These are phyloP conservation scores for Sporothrix schenckii DNA, from an alignment of 2,329 filamentous ascomycete genomes.

Conservation along the genomic window DNA sequence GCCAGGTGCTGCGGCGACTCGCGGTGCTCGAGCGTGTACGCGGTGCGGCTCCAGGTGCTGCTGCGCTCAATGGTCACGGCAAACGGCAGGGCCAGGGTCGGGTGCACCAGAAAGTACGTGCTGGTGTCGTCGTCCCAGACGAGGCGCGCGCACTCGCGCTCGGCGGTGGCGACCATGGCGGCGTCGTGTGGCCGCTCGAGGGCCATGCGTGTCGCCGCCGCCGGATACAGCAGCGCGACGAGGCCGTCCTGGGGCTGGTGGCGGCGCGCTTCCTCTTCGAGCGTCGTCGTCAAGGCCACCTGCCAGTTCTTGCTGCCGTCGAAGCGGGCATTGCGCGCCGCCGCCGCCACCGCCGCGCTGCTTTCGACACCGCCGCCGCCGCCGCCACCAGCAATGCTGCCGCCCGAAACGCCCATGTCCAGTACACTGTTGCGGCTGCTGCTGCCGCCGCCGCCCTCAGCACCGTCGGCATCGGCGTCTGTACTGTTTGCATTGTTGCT, in stretches of 20 bases:
- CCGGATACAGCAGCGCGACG: constrained; percentile 69
- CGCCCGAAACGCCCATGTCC: constrained; percentile 17
- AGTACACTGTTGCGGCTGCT: constrained; percentile 39
- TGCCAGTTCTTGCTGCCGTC: constrained; percentile 56
- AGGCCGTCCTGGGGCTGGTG: constrained; percentile 63
- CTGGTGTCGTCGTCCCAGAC: constrained; percentile 69
- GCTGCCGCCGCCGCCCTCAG: constrained; percentile 34
- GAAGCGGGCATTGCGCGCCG: constrained; percentile 42
- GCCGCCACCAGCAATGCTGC: constrained; percentile 33
- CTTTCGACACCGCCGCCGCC: constrained; percentile 30
- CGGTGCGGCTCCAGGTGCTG: constrained; percentile 61
- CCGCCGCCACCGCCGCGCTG: constrained; percentile 19
- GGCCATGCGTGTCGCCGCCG: constrained; percentile 64
- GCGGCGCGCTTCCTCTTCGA: constrained; percentile 58
- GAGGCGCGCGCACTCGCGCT: constrained; percentile 69
- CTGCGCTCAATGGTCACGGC: constrained; percentile 61
- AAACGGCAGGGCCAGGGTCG: constrained; percentile 65
- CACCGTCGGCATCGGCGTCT: constrained; percentile 28
- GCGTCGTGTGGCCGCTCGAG: constrained; percentile 63
- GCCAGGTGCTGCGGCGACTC: constrained; percentile 64
- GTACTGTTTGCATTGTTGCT: constrained; percentile 40
- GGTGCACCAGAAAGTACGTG: constrained; percentile 65
- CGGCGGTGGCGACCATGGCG: constrained; percentile 63
- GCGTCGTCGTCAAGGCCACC: constrained; percentile 60
- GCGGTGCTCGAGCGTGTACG: constrained; percentile 67